Conservation (phyloP, 1,284 basidiomycete species). For the Pholiota adiposa region DNA sequence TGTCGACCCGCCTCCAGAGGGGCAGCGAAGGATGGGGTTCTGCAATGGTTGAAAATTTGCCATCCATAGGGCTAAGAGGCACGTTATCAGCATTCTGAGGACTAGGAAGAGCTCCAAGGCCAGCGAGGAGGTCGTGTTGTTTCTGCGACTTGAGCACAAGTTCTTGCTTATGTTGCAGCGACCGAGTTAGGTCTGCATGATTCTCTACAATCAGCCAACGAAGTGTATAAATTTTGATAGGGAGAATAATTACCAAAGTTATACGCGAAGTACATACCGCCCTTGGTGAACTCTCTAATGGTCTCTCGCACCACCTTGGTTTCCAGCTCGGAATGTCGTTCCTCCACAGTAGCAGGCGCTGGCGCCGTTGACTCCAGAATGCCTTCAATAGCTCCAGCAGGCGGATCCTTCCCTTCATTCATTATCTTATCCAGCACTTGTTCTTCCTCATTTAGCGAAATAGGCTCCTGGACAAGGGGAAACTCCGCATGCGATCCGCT, state of each 20-base stretch:
- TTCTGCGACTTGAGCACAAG: conserved; percentile 57
- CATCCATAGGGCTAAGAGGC: conserved; percentile 28
- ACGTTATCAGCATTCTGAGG: conserved; percentile 24
- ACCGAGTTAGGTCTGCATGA: conserved; percentile 73
- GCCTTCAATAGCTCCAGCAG: conserved; percentile 52
- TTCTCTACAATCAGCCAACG: no score
- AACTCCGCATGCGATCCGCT: conserved; percentile 14
- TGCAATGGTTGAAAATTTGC: conserved; percentile 55
- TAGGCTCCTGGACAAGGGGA: conserved; percentile 27
- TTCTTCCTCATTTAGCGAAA: conserved; percentile 36
- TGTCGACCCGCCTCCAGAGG: conserved; percentile 83
- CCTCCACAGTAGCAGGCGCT: conserved; percentile 60
- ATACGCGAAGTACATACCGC: conserved; percentile 83
- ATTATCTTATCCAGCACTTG: conserved; percentile 57
- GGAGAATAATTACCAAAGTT: conserved; percentile 60
- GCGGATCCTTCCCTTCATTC: conserved; percentile 44
- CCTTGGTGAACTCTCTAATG: conserved; percentile 71
- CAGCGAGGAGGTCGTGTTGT: conserved; percentile 58
- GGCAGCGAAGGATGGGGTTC: conserved; percentile 78
- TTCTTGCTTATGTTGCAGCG: conserved; percentile 79
- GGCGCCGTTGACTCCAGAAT: conserved; percentile 64
- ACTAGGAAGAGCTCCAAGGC: conserved; percentile 53
- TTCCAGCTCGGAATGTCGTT: conserved; percentile 73
- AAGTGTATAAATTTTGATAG: no score
- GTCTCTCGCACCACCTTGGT: conserved; percentile 77